Evolutionary conservation across 257 asterid species (phyloP).

Genomic region (Ilex aquifolium): DNA sequence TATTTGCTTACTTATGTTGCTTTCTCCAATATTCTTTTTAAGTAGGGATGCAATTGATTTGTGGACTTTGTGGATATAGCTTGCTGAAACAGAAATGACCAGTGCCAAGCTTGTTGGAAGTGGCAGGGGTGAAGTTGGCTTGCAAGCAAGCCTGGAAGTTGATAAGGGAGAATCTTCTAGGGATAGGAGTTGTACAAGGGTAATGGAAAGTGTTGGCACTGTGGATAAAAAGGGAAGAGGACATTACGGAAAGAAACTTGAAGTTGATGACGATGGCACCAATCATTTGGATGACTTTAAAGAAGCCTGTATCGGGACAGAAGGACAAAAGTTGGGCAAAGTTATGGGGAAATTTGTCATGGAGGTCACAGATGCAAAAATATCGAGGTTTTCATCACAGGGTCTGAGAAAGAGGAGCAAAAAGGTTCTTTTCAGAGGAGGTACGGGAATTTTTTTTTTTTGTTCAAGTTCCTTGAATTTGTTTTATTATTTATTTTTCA

Average conservation of each 20-base stretch:
- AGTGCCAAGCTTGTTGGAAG: constrained; percentile 38
- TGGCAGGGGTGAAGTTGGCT: constrained; percentile 68
- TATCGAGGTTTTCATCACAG: constrained; percentile 36
- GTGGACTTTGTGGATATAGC: constrained; percentile 15
- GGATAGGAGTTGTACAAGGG: constrained; percentile 34
- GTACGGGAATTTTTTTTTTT: constrained; percentile 24
- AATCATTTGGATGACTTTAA: constrained; percentile 53
- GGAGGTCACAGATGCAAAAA: constrained; percentile 33
- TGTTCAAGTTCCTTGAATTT: not conserved
- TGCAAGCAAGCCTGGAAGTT: constrained; percentile 76
- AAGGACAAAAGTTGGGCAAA: constrained; percentile 47
- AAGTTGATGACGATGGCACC: constrained; percentile 37
- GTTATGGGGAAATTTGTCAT: constrained; percentile 30
- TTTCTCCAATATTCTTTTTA: not conserved
- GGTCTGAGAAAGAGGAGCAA: constrained; percentile 64
- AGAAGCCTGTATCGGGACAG: constrained; percentile 87
- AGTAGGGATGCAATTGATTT: not conserved
- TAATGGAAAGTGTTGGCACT: constrained; percentile 27
- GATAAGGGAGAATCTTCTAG: constrained; percentile 56
- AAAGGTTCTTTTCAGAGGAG: constrained; percentile 58
- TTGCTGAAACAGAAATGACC: constrained; percentile 30
- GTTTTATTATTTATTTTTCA: not conserved
- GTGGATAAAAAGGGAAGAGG: constrained; percentile 33
- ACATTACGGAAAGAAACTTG: constrained; percentile 36
- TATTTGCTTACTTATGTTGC: not conserved